Conservation (phyloP, 192 early-diverging fungal genomes). For the Glomus cerebriforme region DNA sequence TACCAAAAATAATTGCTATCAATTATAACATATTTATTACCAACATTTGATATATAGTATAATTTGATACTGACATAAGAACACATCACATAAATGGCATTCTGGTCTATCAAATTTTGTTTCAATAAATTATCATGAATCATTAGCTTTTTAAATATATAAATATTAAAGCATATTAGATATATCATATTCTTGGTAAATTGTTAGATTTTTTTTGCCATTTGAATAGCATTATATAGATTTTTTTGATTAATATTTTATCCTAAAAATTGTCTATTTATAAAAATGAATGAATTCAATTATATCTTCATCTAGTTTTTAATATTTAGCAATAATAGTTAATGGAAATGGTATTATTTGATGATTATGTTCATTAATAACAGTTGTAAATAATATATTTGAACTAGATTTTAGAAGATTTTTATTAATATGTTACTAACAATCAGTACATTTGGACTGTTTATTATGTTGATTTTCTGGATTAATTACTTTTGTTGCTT, state of each 20-base stretch:
- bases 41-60: too few species aligned
- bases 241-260: background rate
- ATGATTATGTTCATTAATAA: conserved; percentile 1
- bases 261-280: background rate
- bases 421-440: background rate
- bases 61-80: too few species aligned
- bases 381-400: background rate
- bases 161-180: too few species aligned
- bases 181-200: too few species aligned
- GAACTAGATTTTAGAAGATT: background rate
- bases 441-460: background rate
- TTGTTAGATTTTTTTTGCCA: too few species aligned
- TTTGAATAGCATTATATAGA: too few species aligned
- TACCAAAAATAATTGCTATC: too few species aligned
- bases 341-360: background rate
- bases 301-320: background rate
- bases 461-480: background rate
- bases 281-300: background rate
- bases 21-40: too few species aligned
- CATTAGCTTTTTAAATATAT: too few species aligned
- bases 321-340: background rate
- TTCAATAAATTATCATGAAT: background rate
- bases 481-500: conserved; percentile 1
- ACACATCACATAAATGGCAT: background rate
- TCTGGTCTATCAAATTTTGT: background rate